Evolutionary conservation across 345 rosid genomes (phyloP).

Genomic region (Lagerstroemia speciosa): DNA sequence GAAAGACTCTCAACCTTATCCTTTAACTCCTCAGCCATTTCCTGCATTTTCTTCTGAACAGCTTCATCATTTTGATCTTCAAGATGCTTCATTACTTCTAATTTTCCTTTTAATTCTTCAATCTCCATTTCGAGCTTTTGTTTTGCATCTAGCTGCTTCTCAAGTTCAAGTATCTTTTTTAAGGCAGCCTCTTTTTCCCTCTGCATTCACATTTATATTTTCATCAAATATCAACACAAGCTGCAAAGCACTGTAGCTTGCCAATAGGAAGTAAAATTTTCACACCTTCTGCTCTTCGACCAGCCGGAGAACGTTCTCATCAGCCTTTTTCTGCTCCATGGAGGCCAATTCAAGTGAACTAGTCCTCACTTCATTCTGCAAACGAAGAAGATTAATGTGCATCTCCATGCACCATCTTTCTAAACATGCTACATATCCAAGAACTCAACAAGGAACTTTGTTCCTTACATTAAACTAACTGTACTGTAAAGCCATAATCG

Average conservation of each 20-base stretch:
- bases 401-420: slow-evolving; percentile 6
- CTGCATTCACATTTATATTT: slow-evolving; percentile 27
- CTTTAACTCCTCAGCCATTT: slow-evolving; percentile 51
- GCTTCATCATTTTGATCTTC: slow-evolving; percentile 67
- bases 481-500: neutral
- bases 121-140: slow-evolving; percentile 87
- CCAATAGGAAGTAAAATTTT: neutral
- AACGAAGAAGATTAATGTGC: slow-evolving; percentile 11
- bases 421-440: neutral
- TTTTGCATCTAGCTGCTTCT: slow-evolving; percentile 54
- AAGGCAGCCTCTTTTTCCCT: slow-evolving; percentile 69
- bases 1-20: slow-evolving; percentile 42
- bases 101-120: slow-evolving; percentile 68
- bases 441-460: neutral
- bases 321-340: slow-evolving; percentile 63
- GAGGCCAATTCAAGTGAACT: slow-evolving; percentile 71
- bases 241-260: neutral
- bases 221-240: neutral
- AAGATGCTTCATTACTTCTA: slow-evolving; percentile 73
- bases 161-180: slow-evolving; percentile 50
- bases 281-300: slow-evolving; percentile 76
- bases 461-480: neutral
- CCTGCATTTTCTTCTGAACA: slow-evolving; percentile 51
- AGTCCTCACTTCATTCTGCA: slow-evolving; percentile 49
- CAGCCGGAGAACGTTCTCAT: slow-evolving; percentile 60